A percentile compares a stretch with the other conserved stretches of the same genome.
Evolutionary conservation across 768 basidiomycete genomes (phyloP).

Genomic region (Leccinum olivaceopallidum): DNA sequence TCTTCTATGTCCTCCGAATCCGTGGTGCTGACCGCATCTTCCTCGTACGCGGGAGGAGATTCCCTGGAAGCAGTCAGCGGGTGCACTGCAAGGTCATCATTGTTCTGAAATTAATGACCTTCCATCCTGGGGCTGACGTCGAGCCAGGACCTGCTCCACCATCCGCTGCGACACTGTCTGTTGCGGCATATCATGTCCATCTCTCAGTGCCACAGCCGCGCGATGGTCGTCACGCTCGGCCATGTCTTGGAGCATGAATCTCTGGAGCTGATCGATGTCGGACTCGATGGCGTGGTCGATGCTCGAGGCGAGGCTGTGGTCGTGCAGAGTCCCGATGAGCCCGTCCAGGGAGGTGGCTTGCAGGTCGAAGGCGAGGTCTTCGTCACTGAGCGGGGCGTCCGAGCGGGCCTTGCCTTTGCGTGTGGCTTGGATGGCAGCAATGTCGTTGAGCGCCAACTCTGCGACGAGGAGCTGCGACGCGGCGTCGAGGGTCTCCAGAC

Average conservation of each 20-base stretch:
- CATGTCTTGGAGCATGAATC: conserved; percentile 34
- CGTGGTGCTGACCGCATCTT: not conserved
- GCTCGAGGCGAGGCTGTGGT: conserved; percentile 43
- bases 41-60: not conserved
- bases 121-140: not conserved
- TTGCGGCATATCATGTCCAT: conserved; percentile 24
- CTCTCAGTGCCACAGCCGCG: conserved; percentile 40
- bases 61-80: conserved; percentile 14
- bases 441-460: conserved; percentile 43
- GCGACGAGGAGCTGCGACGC: conserved; percentile 42
- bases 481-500: conserved; percentile 26
- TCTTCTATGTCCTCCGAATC: not conserved
- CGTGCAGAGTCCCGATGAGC: conserved; percentile 34
- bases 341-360: conserved; percentile 39
- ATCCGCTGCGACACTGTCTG: conserved; percentile 20
- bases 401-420: conserved; percentile 41
- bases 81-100: not conserved
- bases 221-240: conserved; percentile 43
- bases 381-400: conserved; percentile 38
- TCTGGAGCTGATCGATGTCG: conserved; percentile 36
- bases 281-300: conserved; percentile 41
- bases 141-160: conserved; percentile 4
- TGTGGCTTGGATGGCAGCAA: conserved; percentile 34
- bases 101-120: conserved; percentile 4
- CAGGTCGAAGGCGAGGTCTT: conserved; percentile 44